Evolutionary conservation across 2,329 filamentous ascomycete genomes (phyloP).

Genomic region (Xylariaceae sp.): DNA sequence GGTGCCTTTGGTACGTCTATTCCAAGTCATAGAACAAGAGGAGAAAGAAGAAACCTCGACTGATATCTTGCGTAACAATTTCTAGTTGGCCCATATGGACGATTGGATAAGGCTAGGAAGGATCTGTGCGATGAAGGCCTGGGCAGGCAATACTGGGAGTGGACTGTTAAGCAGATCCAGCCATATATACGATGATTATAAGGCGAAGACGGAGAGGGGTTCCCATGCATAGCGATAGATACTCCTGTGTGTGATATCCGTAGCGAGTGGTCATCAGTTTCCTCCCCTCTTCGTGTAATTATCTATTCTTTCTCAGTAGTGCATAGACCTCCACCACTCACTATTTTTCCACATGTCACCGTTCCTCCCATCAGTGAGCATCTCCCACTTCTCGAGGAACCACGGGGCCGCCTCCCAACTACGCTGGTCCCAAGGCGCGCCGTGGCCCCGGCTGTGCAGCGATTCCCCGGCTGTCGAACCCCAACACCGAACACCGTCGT

Average conservation of each 20-base stretch:
- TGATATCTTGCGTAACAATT: not conserved
- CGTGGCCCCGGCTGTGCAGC: conserved; percentile 25
- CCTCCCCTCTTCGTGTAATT: not conserved
- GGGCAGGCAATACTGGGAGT: conserved; percentile 51
- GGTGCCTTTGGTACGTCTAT: conserved; percentile 37
- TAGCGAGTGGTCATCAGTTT: no score
- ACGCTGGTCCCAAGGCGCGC: conserved; percentile 39
- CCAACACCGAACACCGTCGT: conserved; percentile 38
- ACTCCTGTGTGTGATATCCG: no score
- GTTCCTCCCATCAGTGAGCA: conserved; percentile 34
- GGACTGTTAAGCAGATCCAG: conserved; percentile 49
- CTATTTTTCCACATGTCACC: conserved; percentile 38
- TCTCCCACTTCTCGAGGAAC: conserved; percentile 39
- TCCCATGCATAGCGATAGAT: no score
- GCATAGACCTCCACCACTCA: conserved; percentile 37
- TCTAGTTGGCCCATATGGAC: conserved; percentile 55
- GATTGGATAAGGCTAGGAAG: conserved; percentile 39
- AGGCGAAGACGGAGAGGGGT: not conserved
- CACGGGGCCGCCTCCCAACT: conserved; percentile 40
- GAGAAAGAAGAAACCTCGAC: not conserved
- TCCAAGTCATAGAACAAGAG: not conserved
- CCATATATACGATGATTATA: conserved; percentile 22
- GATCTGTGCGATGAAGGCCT: conserved; percentile 43
- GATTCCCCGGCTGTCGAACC: conserved; percentile 26
- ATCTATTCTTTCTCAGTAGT: conserved; percentile 6